phyloP scores from a whole-genome alignment of 139 green algal species.

The Ulvella scutata region DNA sequence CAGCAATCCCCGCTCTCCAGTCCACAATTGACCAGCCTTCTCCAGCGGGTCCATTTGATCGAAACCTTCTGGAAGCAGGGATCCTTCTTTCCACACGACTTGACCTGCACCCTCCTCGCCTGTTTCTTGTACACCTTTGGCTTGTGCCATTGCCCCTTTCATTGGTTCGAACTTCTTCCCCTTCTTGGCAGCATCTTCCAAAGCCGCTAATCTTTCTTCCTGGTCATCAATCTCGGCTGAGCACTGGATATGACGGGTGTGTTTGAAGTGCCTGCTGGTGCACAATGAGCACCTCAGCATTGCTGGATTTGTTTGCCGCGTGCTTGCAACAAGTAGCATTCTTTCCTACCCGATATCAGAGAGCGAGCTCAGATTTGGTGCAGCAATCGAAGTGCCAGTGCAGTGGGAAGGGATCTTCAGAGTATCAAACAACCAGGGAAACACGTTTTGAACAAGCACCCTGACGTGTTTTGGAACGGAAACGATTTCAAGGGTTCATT shows the following conservation, averaged over 20 bases:
- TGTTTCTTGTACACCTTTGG: background rate
- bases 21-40: slow-evolving; percentile 48
- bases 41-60: slow-evolving; percentile 34
- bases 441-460: too few species aligned
- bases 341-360: background rate
- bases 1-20: slow-evolving; percentile 51
- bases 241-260: background rate
- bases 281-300: too few species aligned
- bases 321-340: background rate
- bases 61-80: slow-evolving; percentile 34
- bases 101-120: background rate
- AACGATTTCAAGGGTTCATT: too few species aligned
- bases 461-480: too few species aligned
- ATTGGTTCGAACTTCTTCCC: background rate
- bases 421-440: too few species aligned
- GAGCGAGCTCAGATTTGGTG: background rate
- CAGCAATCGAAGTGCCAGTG: background rate
- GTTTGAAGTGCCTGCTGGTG: too few species aligned
- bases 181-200: background rate
- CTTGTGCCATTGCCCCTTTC: background rate
- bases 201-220: background rate
- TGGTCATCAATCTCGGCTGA: background rate
- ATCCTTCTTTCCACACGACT: background rate
- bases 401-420: background rate
- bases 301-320: too few species aligned